Percentiles rank a stretch among this genome's conserved stretches.
phyloP scores from a whole-genome alignment of 192 early-diverging fungal genomes.

The Linnemannia schmuckeri region DNA sequence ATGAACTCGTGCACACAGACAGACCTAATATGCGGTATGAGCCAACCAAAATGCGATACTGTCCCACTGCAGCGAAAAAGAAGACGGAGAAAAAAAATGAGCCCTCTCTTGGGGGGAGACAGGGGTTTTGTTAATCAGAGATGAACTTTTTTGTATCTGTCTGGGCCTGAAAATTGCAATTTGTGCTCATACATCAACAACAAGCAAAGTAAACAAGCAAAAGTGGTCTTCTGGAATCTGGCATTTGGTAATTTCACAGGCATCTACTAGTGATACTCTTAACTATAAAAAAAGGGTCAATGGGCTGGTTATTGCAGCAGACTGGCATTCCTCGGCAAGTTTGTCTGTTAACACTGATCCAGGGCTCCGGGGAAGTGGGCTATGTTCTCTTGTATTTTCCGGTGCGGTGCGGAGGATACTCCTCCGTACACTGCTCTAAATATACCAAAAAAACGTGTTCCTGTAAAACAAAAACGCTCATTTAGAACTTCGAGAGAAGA shows the following conservation, averaged over 20 bases:
- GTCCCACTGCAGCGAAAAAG: neutral
- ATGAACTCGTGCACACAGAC: neutral
- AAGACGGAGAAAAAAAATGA: neutral
- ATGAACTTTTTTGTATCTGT: neutral
- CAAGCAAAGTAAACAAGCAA: neutral
- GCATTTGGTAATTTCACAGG: neutral
- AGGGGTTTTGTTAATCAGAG: neutral
- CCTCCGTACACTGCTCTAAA: too few species aligned
- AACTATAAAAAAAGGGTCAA: neutral
- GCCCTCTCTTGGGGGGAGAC: neutral
- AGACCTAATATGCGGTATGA: neutral
- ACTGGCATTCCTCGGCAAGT: neutral
- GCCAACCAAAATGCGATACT: neutral
- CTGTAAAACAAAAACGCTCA: neutral
- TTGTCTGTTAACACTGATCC: too few species aligned
- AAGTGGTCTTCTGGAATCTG: neutral
- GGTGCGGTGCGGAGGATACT: too few species aligned
- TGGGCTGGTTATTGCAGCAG: neutral
- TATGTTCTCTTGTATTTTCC: too few species aligned
- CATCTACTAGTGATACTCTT: neutral
- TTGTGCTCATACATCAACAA: neutral
- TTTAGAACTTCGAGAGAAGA: conserved; percentile 1
- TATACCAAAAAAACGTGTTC: too few species aligned
- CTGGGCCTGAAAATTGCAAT: neutral
- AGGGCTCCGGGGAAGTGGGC: too few species aligned